Evolutionary conservation across 2,329 filamentous ascomycete species (phyloP).

Genomic region (Aaosphaeria arxii): DNA sequence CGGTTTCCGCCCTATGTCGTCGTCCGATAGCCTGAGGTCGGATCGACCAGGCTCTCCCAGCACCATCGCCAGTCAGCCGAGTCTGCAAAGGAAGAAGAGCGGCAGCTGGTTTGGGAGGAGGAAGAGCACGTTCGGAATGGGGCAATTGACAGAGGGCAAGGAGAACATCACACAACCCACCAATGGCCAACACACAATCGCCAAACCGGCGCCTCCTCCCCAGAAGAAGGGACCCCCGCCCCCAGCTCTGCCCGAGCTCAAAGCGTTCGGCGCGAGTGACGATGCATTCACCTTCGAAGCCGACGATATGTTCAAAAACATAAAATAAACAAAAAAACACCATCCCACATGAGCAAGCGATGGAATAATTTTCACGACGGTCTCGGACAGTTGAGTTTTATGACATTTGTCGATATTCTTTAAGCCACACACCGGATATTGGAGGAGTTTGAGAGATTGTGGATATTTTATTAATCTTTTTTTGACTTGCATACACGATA

Average conservation of each 20-base stretch:
- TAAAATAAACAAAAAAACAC: constrained; percentile 13
- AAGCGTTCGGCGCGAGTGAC: constrained; percentile 33
- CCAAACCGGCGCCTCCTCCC: constrained; percentile 8
- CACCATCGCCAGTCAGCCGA: constrained; percentile 31
- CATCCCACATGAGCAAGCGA: constrained; percentile 7
- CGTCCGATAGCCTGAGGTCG: constrained; percentile 33
- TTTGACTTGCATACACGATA: constrained; percentile 38
- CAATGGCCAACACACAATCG: constrained; percentile 14
- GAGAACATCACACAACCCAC: constrained; percentile 16
- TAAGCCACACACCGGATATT: constrained; percentile 13
- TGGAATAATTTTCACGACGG: constrained; percentile 16
- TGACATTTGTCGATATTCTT: constrained; percentile 27
- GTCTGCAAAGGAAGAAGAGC: constrained; percentile 36
- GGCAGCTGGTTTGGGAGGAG: constrained; percentile 40
- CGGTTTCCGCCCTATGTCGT: constrained; percentile 35
- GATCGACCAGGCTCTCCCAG: constrained; percentile 36
- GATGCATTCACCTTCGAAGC: constrained; percentile 31
- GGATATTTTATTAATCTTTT: constrained; percentile 16
- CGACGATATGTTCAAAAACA: constrained; percentile 41
- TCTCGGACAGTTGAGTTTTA: constrained; percentile 29
- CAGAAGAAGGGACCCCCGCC: constrained; percentile 36
- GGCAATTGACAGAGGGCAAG: constrained; percentile 30
- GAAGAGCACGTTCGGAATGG: constrained; percentile 34
- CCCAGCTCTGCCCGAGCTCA: constrained; percentile 39
- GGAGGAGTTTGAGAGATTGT: constrained; percentile 28